phyloP scores from a whole-genome alignment of 192 early-diverging fungal genomes.

The Entomortierella chlamydospora region DNA sequence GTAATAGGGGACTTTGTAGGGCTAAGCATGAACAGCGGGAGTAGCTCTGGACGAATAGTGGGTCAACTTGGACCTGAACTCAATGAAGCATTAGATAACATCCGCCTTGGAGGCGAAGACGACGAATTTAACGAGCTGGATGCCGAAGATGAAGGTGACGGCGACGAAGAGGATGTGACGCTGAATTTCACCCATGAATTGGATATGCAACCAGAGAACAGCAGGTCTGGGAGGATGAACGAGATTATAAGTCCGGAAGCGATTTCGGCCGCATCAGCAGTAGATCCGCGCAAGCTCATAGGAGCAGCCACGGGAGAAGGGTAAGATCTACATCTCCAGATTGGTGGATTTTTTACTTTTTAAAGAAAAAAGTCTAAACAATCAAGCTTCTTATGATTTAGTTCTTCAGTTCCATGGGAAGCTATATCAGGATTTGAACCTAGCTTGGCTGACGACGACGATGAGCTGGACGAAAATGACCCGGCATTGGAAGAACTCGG shows the following conservation, averaged over 20 bases:
- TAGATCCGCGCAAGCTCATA: slow-evolving; percentile 27
- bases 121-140: slow-evolving; percentile 36
- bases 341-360: not conserved
- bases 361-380: not conserved
- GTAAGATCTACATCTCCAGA: slow-evolving; percentile 2
- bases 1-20: slow-evolving; percentile 39
- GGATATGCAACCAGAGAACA: slow-evolving; percentile 3
- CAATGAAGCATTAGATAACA: slow-evolving; percentile 13
- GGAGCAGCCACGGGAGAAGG: slow-evolving; percentile 9
- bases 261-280: slow-evolving; percentile 13
- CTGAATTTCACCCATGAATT: not conserved
- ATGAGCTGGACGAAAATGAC: slow-evolving; percentile 36
- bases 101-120: slow-evolving; percentile 25
- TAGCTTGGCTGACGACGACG: slow-evolving; percentile 26
- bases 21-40: not conserved
- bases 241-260: slow-evolving; percentile 12
- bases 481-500: slow-evolving; percentile 49
- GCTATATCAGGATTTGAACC: slow-evolving; percentile 12
- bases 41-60: not conserved
- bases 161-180: not conserved
- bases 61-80: not conserved
- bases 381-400: not conserved
- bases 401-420: slow-evolving; percentile 21
- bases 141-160: slow-evolving; percentile 19
- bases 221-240: not conserved